Conservation (phyloP, 352 stramenopile genomes). For the Phytophthora europaea region DNA sequence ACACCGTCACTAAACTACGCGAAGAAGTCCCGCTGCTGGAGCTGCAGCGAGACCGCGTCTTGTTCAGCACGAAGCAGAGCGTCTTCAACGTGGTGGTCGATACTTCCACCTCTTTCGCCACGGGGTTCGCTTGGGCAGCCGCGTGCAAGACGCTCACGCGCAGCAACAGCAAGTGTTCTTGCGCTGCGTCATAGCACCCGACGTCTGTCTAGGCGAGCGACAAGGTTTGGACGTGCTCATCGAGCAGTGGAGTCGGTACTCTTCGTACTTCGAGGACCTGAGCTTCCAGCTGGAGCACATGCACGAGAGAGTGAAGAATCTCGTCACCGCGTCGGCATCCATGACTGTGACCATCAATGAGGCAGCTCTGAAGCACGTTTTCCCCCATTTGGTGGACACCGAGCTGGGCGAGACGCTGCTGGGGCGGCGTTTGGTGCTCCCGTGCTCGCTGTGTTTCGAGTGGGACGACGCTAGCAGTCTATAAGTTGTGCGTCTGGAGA, state of each 20-base stretch:
- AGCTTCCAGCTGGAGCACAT: constrained; percentile 40
- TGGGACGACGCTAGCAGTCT: constrained; percentile 5
- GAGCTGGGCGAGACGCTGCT: constrained; percentile 11
- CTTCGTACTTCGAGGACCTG: constrained; percentile 33
- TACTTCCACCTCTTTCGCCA: constrained; percentile 28
- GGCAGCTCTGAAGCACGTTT: constrained; percentile 16
- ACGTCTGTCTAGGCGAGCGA: constrained; percentile 22
- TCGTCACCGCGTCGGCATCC: constrained; percentile 1
- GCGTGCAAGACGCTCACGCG: background rate
- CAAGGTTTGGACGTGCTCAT: constrained; percentile 16
- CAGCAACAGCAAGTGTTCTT: constrained; percentile 34
- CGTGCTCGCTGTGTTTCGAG: constrained; percentile 20
- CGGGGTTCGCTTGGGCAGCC: background rate
- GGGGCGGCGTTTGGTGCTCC: constrained; percentile 19
- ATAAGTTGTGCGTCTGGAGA: constrained; percentile 7
- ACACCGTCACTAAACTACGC: constrained; percentile 9
- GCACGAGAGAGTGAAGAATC: background rate
- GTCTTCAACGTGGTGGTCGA: constrained; percentile 23
- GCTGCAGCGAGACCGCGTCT: constrained; percentile 16
- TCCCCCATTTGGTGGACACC: constrained; percentile 3
- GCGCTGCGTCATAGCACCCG: constrained; percentile 11
- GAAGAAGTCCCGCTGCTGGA: constrained; percentile 14
- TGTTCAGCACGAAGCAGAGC: constrained; percentile 15
- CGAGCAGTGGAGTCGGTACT: constrained; percentile 35
- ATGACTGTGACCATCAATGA: constrained; percentile 8